Evolutionary conservation across 2,329 filamentous ascomycete genomes (phyloP).

Genomic region (Mycosphaerella sp.): DNA sequence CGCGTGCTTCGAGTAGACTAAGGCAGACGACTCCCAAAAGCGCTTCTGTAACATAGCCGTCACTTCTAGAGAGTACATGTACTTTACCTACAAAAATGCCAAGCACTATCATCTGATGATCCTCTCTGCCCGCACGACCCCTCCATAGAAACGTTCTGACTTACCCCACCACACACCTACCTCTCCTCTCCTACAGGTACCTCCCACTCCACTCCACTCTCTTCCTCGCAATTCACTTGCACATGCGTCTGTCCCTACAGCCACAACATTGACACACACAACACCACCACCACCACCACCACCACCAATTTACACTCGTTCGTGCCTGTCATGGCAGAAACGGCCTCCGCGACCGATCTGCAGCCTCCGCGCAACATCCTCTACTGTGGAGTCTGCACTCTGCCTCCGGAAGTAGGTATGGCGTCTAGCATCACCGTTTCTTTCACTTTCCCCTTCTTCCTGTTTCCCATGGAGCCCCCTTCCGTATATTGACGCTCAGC

Average conservation of each 20-base stretch:
- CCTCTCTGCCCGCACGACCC: not conserved
- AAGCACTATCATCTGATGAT: not conserved
- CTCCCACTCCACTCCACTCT: no score
- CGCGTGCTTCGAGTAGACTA: conserved; percentile 62
- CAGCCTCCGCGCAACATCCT: conserved; percentile 47
- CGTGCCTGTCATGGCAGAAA: conserved; percentile 29
- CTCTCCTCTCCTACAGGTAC: not conserved
- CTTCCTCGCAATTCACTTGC: no score
- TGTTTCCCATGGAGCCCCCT: no score
- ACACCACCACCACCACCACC: not conserved
- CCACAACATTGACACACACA: conserved; percentile 1
- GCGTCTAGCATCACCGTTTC: conserved; percentile 10
- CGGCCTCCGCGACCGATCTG: conserved; percentile 21
- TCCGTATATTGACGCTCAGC: no score
- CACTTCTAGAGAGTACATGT: conserved; percentile 3
- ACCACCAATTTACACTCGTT: not conserved
- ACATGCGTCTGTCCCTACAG: not conserved
- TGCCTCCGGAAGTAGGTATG: conserved; percentile 61
- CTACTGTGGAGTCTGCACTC: conserved; percentile 60
- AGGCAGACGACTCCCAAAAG: conserved; percentile 3
- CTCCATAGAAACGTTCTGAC: not conserved
- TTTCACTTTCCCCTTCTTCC: not conserved
- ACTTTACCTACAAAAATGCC: not conserved
- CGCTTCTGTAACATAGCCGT: conserved; percentile 2
- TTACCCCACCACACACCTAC: conserved; percentile 2